These are phyloP conservation scores for Gnomoniopsis sp. DNA, from an alignment of 2,329 filamentous ascomycete species.

Conservation along the genomic window DNA sequence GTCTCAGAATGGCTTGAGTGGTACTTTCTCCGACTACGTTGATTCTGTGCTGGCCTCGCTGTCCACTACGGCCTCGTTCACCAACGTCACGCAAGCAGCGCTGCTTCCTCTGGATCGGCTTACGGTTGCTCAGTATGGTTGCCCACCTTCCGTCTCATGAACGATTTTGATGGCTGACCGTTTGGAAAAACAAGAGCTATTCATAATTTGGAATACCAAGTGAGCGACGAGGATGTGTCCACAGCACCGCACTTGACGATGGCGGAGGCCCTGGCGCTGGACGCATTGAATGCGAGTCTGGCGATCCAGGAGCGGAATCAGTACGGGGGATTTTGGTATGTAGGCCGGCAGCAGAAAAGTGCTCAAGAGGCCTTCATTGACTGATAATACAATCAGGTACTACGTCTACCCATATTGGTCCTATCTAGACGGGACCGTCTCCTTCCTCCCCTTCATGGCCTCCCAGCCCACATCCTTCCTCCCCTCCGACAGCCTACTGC, in stretches of 20 bases:
- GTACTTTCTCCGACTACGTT: neutral
- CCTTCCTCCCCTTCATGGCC: slow-evolving; percentile 42
- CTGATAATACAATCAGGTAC: slow-evolving; percentile 3
- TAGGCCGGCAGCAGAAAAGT: neutral
- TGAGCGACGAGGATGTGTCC: neutral
- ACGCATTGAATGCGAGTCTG: slow-evolving; percentile 13
- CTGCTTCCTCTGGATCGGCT: slow-evolving; percentile 16
- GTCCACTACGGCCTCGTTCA: slow-evolving; percentile 31
- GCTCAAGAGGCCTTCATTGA: neutral
- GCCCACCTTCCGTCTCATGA: neutral
- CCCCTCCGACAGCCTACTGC: slow-evolving; percentile 41
- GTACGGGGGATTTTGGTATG: slow-evolving; percentile 15
- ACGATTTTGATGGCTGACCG: neutral
- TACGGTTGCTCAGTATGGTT: slow-evolving; percentile 10
- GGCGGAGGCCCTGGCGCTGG: slow-evolving; percentile 1
- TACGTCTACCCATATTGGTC: slow-evolving; percentile 19
- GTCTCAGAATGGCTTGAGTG: neutral
- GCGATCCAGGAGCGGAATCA: slow-evolving; percentile 14
- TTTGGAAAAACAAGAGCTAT: neutral
- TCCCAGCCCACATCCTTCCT: slow-evolving; percentile 37
- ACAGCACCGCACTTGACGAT: neutral
- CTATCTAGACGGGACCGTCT: slow-evolving; percentile 20
- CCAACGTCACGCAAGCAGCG: slow-evolving; percentile 18
- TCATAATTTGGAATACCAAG: neutral
- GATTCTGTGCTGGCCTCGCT: slow-evolving; percentile 38